phyloP scores from a whole-genome alignment of 2,329 filamentous ascomycete species.

The Coleophoma eucalyptorum region DNA sequence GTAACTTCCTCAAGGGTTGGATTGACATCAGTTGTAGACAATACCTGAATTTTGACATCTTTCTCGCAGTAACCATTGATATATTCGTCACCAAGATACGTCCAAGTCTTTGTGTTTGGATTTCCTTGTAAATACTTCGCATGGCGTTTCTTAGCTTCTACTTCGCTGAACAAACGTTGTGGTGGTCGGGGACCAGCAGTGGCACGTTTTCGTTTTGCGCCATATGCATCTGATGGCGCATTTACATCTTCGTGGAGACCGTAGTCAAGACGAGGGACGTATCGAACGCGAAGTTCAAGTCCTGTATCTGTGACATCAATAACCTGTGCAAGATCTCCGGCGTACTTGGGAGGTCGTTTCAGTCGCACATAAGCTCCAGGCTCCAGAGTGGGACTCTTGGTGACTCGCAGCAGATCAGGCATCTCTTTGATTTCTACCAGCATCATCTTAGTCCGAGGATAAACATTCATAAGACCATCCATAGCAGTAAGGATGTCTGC shows the following conservation, averaged over 20 bases:
- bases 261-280: slow-evolving; percentile 91
- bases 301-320: slow-evolving; percentile 92
- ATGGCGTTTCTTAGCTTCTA: slow-evolving; percentile 86
- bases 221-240: slow-evolving; percentile 29
- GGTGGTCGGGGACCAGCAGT: slow-evolving; percentile 69
- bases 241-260: slow-evolving; percentile 76
- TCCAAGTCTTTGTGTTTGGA: slow-evolving; percentile 61
- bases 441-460: slow-evolving; percentile 80
- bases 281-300: slow-evolving; percentile 78
- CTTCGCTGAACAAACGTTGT: slow-evolving; percentile 87
- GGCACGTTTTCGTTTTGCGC: slow-evolving; percentile 74
- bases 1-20: slow-evolving; percentile 93
- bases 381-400: slow-evolving; percentile 79
- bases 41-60: slow-evolving; percentile 83
- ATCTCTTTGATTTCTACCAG: slow-evolving; percentile 96
- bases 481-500: slow-evolving; percentile 81
- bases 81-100: slow-evolving; percentile 84
- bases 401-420: slow-evolving; percentile 89
- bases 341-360: slow-evolving; percentile 74
- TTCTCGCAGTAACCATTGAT: slow-evolving; percentile 91
- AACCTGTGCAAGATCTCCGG: slow-evolving; percentile 86
- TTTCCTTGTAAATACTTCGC: slow-evolving; percentile 52
- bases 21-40: slow-evolving; percentile 86
- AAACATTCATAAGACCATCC: slow-evolving; percentile 84
- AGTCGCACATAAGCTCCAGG: slow-evolving; percentile 92